phyloP scores from a whole-genome alignment of 2,329 filamentous ascomycete species.

The Diaporthe aspalathi region DNA sequence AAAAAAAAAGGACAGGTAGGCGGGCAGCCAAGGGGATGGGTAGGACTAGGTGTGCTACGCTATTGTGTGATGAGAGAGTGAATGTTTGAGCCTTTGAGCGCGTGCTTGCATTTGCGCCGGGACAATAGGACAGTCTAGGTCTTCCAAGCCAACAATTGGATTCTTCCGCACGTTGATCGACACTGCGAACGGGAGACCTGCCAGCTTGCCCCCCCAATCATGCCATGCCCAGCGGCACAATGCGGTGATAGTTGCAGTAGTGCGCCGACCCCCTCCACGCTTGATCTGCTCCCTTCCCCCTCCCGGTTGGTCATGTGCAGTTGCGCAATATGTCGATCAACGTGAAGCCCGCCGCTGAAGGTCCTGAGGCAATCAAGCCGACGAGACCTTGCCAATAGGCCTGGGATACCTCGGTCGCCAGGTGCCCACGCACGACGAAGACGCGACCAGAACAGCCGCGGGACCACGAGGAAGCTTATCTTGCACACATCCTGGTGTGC shows the following conservation, averaged over 20 bases:
- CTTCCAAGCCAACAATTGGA: not conserved
- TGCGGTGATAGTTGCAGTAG: slow-evolving; percentile 18
- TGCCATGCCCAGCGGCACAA: slow-evolving; percentile 7
- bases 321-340: not conserved
- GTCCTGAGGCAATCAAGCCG: not conserved
- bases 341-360: not conserved
- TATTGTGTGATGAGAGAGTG: not conserved
- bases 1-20: not conserved
- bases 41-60: not conserved
- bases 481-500: slow-evolving; percentile 8
- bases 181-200: slow-evolving; percentile 29
- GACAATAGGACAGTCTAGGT: slow-evolving; percentile 6
- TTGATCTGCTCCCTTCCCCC: slow-evolving; percentile 1
- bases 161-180: slow-evolving; percentile 9
- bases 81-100: not conserved
- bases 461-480: slow-evolving; percentile 29
- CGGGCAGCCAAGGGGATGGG: not conserved
- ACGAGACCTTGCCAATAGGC: not conserved
- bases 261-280: not conserved
- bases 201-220: slow-evolving; percentile 17
- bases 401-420: not conserved
- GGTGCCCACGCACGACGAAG: not conserved
- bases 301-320: not conserved
- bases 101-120: slow-evolving; percentile 11
- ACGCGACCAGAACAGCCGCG: not conserved